These are phyloP conservation scores for Beauveria australis DNA, from an alignment of 2,329 filamentous ascomycete genomes.

Conservation along the genomic window DNA sequence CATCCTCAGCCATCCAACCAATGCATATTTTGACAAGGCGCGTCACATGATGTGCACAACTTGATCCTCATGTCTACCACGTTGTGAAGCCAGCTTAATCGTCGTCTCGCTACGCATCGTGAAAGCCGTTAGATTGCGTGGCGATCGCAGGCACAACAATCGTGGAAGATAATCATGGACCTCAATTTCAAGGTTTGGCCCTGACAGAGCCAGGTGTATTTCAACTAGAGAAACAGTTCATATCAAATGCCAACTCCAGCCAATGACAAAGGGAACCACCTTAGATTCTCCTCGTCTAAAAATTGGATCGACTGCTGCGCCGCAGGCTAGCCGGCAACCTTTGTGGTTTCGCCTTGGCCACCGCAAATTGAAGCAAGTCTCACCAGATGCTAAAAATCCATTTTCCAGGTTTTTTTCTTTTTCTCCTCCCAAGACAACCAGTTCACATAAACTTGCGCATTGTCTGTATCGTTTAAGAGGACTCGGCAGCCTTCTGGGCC, in stretches of 20 bases:
- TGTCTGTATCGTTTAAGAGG: slow-evolving; percentile 8
- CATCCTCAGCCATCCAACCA: not conserved
- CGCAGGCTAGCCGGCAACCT: not conserved
- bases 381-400: not conserved
- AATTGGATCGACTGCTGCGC: not conserved
- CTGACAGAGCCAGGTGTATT: slow-evolving; percentile 2
- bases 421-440: not conserved
- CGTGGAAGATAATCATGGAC: not conserved
- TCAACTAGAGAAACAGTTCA: slow-evolving; percentile 10
- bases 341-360: not conserved
- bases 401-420: not conserved
- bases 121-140: not conserved
- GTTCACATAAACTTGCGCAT: not conserved
- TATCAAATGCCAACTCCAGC: slow-evolving; percentile 16
- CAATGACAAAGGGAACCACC: slow-evolving; percentile 13
- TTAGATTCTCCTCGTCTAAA: slow-evolving; percentile 7
- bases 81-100: not conserved
- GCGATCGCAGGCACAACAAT: not conserved
- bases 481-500: slow-evolving; percentile 61
- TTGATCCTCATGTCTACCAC: not conserved
- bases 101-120: not conserved
- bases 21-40: not conserved
- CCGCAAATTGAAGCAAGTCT: not conserved
- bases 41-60: not conserved
- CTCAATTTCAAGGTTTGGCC: not conserved